Evolutionary conservation across 768 basidiomycete genomes (phyloP).

Genomic region (Coprinellus micaceus): DNA sequence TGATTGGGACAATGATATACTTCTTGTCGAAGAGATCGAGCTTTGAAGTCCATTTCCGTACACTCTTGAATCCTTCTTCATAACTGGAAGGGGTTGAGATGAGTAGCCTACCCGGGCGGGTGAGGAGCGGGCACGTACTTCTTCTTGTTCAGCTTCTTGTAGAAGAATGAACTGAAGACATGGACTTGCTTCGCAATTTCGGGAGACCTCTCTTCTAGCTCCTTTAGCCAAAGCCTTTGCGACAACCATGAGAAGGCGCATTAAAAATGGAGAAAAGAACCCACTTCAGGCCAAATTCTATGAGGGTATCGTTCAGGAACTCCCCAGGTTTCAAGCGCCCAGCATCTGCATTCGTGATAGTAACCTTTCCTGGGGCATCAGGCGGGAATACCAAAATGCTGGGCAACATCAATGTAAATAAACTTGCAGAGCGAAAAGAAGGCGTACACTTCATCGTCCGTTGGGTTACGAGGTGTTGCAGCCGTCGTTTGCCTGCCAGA

Average conservation of each 20-base stretch:
- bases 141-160: slow-evolving; percentile 83
- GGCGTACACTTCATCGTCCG: slow-evolving; percentile 56
- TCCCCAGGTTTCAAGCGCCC: slow-evolving; percentile 72
- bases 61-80: slow-evolving; percentile 73
- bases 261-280: slow-evolving; percentile 22
- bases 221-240: slow-evolving; percentile 64
- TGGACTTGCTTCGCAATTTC: slow-evolving; percentile 71
- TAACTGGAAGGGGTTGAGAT: slow-evolving; percentile 27
- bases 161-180: slow-evolving; percentile 97
- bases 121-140: slow-evolving; percentile 36
- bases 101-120: neutral
- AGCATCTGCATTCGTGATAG: slow-evolving; percentile 76
- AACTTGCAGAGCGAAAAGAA: neutral
- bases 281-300: slow-evolving; percentile 94
- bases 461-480: slow-evolving; percentile 34
- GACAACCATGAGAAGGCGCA: neutral
- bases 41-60: slow-evolving; percentile 92
- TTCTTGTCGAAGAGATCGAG: slow-evolving; percentile 87
- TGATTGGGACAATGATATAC: slow-evolving; percentile 93
- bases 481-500: slow-evolving; percentile 16
- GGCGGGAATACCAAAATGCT: slow-evolving; percentile 80
- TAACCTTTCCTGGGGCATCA: slow-evolving; percentile 67
- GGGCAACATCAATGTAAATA: neutral
- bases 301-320: slow-evolving; percentile 93
- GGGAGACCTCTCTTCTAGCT: slow-evolving; percentile 51